These are phyloP conservation scores for Euphorbia tirucalli DNA, from an alignment of 345 rosid species.

Conservation along the genomic window DNA sequence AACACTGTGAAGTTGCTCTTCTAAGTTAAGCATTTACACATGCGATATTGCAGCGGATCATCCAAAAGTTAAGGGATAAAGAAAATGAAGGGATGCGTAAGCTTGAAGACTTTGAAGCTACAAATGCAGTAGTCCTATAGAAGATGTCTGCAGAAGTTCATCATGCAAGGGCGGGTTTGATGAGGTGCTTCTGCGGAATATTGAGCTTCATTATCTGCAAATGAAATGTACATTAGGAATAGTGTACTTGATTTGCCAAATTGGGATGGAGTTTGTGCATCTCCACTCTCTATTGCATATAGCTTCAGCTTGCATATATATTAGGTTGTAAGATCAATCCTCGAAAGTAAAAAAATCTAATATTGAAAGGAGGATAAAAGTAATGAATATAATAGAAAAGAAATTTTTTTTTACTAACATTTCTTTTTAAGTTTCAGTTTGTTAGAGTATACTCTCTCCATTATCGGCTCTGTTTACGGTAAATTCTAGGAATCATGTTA, in stretches of 20 bases:
- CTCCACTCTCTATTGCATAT: neutral
- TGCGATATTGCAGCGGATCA: constrained; percentile 10
- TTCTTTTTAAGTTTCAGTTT: too few species aligned
- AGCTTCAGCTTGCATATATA: constrained; percentile 3
- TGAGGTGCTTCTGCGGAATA: neutral
- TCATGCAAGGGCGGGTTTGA: neutral
- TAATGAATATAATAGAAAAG: too few species aligned
- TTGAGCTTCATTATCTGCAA: neutral
- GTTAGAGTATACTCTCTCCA: too few species aligned
- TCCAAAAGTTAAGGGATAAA: neutral
- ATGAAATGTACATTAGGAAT: neutral
- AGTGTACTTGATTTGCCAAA: neutral
- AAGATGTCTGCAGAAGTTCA: neutral
- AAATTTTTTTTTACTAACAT: too few species aligned
- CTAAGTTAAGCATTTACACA: neutral
- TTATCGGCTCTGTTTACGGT: too few species aligned
- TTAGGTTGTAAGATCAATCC: constrained; percentile 7
- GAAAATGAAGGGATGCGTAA: constrained; percentile 15
- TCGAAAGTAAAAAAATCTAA: neutral
- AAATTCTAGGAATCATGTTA: too few species aligned
- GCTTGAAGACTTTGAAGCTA: neutral
- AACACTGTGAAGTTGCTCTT: neutral
- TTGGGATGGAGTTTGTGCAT: neutral
- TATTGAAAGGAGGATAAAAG: too few species aligned
- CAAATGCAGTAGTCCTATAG: neutral